Conservation (phyloP, 148 eudicot genomes). For the Cornus suecica region DNA sequence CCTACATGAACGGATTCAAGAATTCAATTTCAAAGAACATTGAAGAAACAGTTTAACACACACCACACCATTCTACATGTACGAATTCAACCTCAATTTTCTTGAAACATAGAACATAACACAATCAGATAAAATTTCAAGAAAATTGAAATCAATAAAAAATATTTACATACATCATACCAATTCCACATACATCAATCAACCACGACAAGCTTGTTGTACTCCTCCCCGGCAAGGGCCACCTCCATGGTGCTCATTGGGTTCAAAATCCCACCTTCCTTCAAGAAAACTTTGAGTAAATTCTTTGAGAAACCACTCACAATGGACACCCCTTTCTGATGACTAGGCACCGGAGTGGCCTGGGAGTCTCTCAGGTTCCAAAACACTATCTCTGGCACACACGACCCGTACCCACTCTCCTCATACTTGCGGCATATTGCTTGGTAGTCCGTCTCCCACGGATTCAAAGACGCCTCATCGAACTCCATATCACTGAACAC, state of each 20-base stretch:
- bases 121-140: too few relatives aligned
- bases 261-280: slow-evolving; percentile 24
- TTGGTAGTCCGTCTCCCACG: slow-evolving; percentile 27
- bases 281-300: slow-evolving; percentile 34
- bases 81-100: too few relatives aligned
- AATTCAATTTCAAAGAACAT: too few relatives aligned
- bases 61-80: too few relatives aligned
- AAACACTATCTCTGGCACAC: slow-evolving; percentile 35
- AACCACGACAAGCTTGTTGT: slow-evolving; percentile 30
- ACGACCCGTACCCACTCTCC: slow-evolving; percentile 23
- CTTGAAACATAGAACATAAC: too few relatives aligned
- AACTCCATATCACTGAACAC: slow-evolving; percentile 39
- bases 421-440: slow-evolving; percentile 23
- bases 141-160: too few relatives aligned
- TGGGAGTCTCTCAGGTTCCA: slow-evolving; percentile 46
- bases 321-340: slow-evolving; percentile 41
- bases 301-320: slow-evolving; percentile 58
- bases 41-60: too few relatives aligned
- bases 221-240: slow-evolving; percentile 46
- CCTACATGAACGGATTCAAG: too few relatives aligned
- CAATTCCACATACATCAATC: slow-evolving; percentile 24
- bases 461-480: slow-evolving; percentile 20
- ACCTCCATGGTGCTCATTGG: slow-evolving; percentile 32
- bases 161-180: too few relatives aligned
- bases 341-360: slow-evolving; percentile 38